Evolutionary conservation across 129 eudicot species (phyloP).

Genomic region (Flaveria brownii): DNA sequence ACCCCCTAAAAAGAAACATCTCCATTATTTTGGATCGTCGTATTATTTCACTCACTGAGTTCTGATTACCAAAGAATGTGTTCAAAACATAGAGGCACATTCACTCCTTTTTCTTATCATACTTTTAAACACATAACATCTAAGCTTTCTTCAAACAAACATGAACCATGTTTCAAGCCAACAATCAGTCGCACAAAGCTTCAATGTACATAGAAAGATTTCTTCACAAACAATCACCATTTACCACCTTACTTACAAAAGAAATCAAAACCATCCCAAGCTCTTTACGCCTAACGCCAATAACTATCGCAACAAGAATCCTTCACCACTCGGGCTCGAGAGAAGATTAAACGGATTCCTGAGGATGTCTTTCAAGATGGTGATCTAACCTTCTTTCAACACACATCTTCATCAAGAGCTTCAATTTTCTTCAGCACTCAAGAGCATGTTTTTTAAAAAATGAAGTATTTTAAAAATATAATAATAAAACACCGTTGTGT

Average conservation of each 20-base stretch:
- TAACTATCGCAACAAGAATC: slow-evolving; percentile 43
- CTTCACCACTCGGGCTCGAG: slow-evolving; percentile 43
- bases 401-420: slow-evolving; percentile 79
- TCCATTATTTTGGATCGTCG: no score
- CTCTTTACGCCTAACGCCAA: slow-evolving; percentile 24
- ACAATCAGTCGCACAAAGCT: slow-evolving; percentile 4
- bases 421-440: slow-evolving; percentile 75
- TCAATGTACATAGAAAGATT: slow-evolving; percentile 14
- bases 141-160: background rate
- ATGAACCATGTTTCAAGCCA: slow-evolving; percentile 1
- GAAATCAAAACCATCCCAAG: slow-evolving; percentile 21
- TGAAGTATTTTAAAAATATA: no score
- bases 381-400: slow-evolving; percentile 89
- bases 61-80: no score
- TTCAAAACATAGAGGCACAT: no score
- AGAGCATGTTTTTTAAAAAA: slow-evolving; percentile 55
- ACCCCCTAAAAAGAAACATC: no score
- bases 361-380: slow-evolving; percentile 69
- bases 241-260: slow-evolving; percentile 35
- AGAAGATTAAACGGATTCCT: slow-evolving; percentile 85
- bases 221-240: slow-evolving; percentile 30
- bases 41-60: no score
- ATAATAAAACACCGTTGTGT: no score
- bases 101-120: no score
- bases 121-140: no score